Evolutionary conservation across 2,329 filamentous ascomycete species (phyloP).

Genomic region (Parascedosporium putredinis): DNA sequence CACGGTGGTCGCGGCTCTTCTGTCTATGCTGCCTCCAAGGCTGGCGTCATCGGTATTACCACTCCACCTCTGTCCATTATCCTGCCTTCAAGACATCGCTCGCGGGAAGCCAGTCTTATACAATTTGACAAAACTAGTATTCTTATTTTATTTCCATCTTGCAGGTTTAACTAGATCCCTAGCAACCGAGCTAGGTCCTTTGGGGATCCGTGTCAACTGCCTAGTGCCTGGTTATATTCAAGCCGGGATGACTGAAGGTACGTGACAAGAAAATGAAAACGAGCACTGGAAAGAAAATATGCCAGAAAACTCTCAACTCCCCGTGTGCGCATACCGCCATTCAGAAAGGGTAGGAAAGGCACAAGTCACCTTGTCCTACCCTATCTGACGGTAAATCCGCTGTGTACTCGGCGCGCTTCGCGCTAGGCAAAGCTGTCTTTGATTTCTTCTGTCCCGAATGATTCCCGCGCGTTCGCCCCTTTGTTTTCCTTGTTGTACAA

Average conservation of each 20-base stretch:
- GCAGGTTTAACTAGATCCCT: conserved; percentile 59
- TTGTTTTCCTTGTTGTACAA: conserved; percentile 6
- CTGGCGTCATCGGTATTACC: conserved; percentile 58
- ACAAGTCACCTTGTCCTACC: too few species aligned
- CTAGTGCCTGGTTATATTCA: conserved; percentile 76
- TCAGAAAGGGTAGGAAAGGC: too few species aligned
- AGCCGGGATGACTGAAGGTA: conserved; percentile 69
- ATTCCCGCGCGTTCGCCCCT: background rate
- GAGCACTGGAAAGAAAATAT: too few species aligned
- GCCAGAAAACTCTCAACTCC: too few species aligned
- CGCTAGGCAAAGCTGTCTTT: background rate
- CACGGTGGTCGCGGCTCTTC: conserved; percentile 61
- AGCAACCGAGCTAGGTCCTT: conserved; percentile 48
- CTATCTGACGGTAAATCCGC: too few species aligned
- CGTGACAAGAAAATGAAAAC: too few species aligned
- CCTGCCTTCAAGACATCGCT: background rate
- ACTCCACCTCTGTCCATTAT: background rate
- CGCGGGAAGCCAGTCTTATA: too few species aligned
- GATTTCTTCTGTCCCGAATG: background rate
- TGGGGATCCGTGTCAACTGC: conserved; percentile 64
- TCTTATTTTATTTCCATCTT: background rate
- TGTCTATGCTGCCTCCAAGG: conserved; percentile 70
- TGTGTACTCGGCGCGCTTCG: too few species aligned
- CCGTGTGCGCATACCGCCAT: too few species aligned
- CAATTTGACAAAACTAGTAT: background rate